These are phyloP conservation scores for Ogataea polymorpha DNA, from an alignment of 805 yeast genomes.

Conservation along the genomic window DNA sequence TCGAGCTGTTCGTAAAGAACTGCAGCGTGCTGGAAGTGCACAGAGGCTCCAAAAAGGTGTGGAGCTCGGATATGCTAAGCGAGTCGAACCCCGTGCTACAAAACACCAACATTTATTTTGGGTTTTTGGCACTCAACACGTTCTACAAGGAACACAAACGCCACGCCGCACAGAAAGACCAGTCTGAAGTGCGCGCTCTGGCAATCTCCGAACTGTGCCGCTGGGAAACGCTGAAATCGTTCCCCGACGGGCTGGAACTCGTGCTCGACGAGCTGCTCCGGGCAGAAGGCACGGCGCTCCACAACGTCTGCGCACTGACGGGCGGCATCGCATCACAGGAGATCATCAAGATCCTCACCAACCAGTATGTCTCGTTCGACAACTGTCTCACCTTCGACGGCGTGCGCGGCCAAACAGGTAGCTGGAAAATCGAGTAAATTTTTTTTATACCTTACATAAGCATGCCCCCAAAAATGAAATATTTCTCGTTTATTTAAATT, in stretches of 20 bases:
- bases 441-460: neutral
- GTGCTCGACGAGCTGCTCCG: constrained; percentile 41
- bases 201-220: constrained; percentile 28
- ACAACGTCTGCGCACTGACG: constrained; percentile 61
- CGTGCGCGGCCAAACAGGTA: constrained; percentile 45
- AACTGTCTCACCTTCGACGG: constrained; percentile 76
- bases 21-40: constrained; percentile 50
- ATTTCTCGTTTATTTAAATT: neutral
- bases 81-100: constrained; percentile 12
- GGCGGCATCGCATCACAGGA: constrained; percentile 92
- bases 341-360: constrained; percentile 66
- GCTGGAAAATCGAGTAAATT: constrained; percentile 18
- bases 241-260: constrained; percentile 38
- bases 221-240: constrained; percentile 19
- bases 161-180: constrained; percentile 19
- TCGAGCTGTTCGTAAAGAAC: constrained; percentile 59
- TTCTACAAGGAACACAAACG: constrained; percentile 26
- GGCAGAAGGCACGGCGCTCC: constrained; percentile 43
- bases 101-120: constrained; percentile 37
- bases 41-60: constrained; percentile 37
- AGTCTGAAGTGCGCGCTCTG: constrained; percentile 21
- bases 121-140: constrained; percentile 35
- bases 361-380: constrained; percentile 77
- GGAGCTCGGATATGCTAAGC: constrained; percentile 21
- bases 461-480: neutral